phyloP scores from a whole-genome alignment of 2,329 filamentous ascomycete species.

The Trichothecium roseum region DNA sequence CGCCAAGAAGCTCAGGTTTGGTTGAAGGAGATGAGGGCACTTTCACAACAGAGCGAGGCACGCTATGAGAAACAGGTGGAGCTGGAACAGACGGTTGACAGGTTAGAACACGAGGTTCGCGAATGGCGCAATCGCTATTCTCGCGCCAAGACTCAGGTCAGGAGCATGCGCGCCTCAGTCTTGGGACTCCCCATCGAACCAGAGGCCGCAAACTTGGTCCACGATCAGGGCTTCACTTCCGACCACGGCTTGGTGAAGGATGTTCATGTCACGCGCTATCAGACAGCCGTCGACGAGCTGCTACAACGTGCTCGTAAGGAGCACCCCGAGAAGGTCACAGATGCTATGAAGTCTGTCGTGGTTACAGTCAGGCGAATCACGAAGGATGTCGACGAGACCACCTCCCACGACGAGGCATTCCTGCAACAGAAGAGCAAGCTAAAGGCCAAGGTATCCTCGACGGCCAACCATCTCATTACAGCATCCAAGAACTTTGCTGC shows the following conservation, averaged over 20 bases:
- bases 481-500: conserved; percentile 84
- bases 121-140: conserved; percentile 89
- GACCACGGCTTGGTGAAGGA: conserved; percentile 76
- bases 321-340: conserved; percentile 65
- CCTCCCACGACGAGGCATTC: conserved; percentile 41
- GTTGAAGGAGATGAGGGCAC: conserved; percentile 75
- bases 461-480: conserved; percentile 91
- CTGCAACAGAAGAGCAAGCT: conserved; percentile 56
- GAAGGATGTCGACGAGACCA: conserved; percentile 60
- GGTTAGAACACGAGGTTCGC: conserved; percentile 72
- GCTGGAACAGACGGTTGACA: conserved; percentile 63
- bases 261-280: conserved; percentile 88
- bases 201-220: conserved; percentile 57
- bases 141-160: conserved; percentile 75
- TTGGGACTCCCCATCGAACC: conserved; percentile 60
- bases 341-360: conserved; percentile 80
- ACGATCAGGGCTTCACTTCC: conserved; percentile 57
- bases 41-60: conserved; percentile 71
- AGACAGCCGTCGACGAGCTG: conserved; percentile 86
- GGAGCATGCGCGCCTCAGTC: conserved; percentile 71
- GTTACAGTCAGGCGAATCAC: conserved; percentile 75
- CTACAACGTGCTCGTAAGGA: conserved; percentile 65
- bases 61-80: conserved; percentile 75
- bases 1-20: conserved; percentile 74
- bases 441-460: conserved; percentile 76